Evolutionary conservation across 2,329 filamentous ascomycete genomes (phyloP), one percentile per base, ranked within the genome.

Genomic region (Colletotrichum costaricense): DNA sequence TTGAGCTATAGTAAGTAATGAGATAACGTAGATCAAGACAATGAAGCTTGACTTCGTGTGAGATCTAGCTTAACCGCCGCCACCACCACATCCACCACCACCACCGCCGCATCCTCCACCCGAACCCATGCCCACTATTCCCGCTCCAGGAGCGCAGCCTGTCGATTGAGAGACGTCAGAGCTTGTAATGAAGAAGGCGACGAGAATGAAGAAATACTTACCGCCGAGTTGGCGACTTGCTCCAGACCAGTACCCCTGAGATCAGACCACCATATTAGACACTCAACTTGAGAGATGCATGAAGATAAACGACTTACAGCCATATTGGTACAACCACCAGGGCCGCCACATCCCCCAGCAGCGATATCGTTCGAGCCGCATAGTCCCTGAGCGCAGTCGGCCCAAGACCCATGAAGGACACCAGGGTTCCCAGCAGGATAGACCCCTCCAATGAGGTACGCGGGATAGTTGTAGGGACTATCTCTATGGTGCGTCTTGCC

Each of bases 401-500:
- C 87, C 42, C 81, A 81, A 8, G 75, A 72, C 2, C 82, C 80
- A 5, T 76, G 78, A 0, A 81, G 73, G 2, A 76, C 77, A 1
- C 82, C 82, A 0, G 87, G 86, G 64, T 85, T 82, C 7, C 82
- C 83, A 3, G 82, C 85, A 62, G 84, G 85, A 75, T 90, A 90
- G 58, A 87, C 76, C 2, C 81, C 83, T 0, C 84, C 84, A 0
- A 82, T 83, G 72, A 85, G 83, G 75, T 84, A 86, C 8, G 82
- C 58, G 0, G 86, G 82, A 42, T 83, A 84, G 73, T 85, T 81
- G 42, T 81, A 88, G 0, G 88, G 87, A 0, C 83, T 84, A 71
- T 88, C 87, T 79, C 87, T 84, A 71, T 84, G 80, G 73, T 88
- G 89, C 0, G 82, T 80, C 63, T 87, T 87, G 0, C 88, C 88